Evolutionary conservation across 306 rosid genomes (phyloP), one percentile per base, ranked within the genome.

Genomic region (Cucumis melo): DNA sequence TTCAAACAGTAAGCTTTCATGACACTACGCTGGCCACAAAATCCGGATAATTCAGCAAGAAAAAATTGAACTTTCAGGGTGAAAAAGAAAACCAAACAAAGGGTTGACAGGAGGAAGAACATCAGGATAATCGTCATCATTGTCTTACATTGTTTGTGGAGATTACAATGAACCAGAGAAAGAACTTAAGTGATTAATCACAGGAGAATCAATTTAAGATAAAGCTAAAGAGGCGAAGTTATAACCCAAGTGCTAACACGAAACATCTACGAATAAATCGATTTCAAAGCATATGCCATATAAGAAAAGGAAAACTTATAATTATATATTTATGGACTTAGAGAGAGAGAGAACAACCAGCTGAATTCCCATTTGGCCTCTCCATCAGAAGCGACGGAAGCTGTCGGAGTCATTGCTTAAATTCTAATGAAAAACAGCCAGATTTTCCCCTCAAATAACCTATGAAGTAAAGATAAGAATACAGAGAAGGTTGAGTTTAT

Each of bases 361-460:
- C 79, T 80, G 78, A 90, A 90, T 75, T 85, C 91, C 91, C 88
- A 88, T 11, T 78, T 80, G 53, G 84, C 42, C 72, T 80, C 83
- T 13, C 34, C 80, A 46, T 77, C 80, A 50, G 80, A 12, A 78
- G 21, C 57, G 46, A 32, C 82, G 38, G 78, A 59, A 68, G 75
- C 72, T 70, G 19, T 16, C 6, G 87, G 75, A 81, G 92, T 87
- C 90, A 90, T 87, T 38, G 79, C 58, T 39, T 36, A 62, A 56
- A 42, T 48, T 53, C 8, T 0, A 19, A 10, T 16, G 48, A 16
- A 51, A 32, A 53, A 53, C n/a, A 3, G 36, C 36, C 36, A 32
- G 36, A 32, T 32, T 32, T 32, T 3, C 36, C 29, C 29, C 29
- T 2, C 36, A 32, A 32, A 32, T 32, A 32, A 32, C 36, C 36